phyloP scores from a whole-genome alignment of 1,139 yeast species.

The Hansenula sp. region DNA sequence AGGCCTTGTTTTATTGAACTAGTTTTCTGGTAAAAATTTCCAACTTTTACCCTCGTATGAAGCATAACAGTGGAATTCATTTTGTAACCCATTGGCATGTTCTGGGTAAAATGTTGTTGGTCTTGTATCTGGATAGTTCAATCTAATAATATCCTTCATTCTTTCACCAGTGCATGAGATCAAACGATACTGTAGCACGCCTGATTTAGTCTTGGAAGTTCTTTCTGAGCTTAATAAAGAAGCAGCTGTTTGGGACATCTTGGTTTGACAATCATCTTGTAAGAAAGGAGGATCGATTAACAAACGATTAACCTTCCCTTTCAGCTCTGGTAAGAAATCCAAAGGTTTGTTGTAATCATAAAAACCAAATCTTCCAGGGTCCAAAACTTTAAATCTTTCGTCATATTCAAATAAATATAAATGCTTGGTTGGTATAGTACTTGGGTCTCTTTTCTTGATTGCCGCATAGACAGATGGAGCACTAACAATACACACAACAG shows the following conservation, averaged over 20 bases:
- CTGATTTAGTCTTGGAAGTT: constrained; percentile 31
- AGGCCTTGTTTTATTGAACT: no score
- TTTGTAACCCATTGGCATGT: constrained; percentile 81
- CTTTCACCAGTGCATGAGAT: constrained; percentile 87
- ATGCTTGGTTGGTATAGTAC: constrained; percentile 58
- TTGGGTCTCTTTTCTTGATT: constrained; percentile 47
- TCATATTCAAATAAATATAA: constrained; percentile 79
- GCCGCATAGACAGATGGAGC: constrained; percentile 95
- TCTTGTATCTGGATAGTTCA: constrained; percentile 59
- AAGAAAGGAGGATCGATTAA: constrained; percentile 87
- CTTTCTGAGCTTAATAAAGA: constrained; percentile 46
- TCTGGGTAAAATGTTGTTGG: constrained; percentile 72
- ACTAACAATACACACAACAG: constrained; percentile 72
- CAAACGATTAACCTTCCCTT: constrained; percentile 66
- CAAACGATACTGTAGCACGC: constrained; percentile 45
- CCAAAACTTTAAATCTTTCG: constrained; percentile 66
- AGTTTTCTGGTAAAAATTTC: constrained; percentile 29
- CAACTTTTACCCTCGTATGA: constrained; percentile 58
- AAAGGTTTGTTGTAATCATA: constrained; percentile 76
- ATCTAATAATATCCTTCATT: constrained; percentile 59
- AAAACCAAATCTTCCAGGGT: constrained; percentile 64
- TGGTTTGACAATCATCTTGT: constrained; percentile 75
- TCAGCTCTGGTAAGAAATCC: constrained; percentile 52
- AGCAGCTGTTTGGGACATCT: constrained; percentile 62
- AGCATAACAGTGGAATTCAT: constrained; percentile 86